Percentiles rank a stretch among this genome's conserved stretches.
Evolutionary conservation across 2,329 filamentous ascomycete genomes (phyloP).

Genomic region (Pyrenochaeta sp.): DNA sequence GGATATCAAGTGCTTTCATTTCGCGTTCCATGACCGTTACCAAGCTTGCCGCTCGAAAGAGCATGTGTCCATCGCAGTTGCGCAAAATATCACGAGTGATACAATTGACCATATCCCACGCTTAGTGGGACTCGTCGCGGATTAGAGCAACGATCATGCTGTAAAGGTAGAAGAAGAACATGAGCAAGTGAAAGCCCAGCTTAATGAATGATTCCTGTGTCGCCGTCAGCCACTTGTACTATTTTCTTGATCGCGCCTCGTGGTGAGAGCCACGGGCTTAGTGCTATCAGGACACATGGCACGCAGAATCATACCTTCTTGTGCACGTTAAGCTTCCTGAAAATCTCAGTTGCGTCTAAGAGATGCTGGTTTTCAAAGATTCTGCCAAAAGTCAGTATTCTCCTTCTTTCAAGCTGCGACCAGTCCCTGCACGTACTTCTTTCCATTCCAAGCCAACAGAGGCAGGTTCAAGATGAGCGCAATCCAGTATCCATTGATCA

Average conservation of each 20-base stretch:
- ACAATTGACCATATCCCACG: constrained; percentile 27
- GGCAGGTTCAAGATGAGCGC: constrained; percentile 91
- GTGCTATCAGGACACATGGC: background rate
- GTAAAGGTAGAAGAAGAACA: constrained; percentile 99
- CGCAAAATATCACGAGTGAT: constrained; percentile 5
- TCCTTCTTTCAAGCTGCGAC: background rate
- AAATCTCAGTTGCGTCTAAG: constrained; percentile 97
- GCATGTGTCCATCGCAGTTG: background rate
- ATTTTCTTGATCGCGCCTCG: background rate
- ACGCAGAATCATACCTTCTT: constrained; percentile 79
- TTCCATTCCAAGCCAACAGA: constrained; percentile 90
- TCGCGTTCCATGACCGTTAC: background rate
- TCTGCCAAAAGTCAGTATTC: constrained; percentile 63
- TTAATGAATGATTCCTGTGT: constrained; percentile 96
- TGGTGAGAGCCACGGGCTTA: background rate
- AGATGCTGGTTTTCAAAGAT: constrained; percentile 98
- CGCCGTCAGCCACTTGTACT: constrained; percentile 17
- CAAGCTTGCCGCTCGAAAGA: background rate
- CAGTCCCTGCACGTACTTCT: constrained; percentile 78
- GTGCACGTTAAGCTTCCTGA: constrained; percentile 97
- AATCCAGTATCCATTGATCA: constrained; percentile 99
- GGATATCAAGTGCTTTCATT: constrained; percentile 17
- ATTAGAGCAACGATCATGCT: constrained; percentile 98
- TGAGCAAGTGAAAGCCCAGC: constrained; percentile 96
- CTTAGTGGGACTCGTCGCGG: constrained; percentile 85